Evolutionary conservation across 1,284 basidiomycete genomes (phyloP).

Genomic region (Flammula alnicola): DNA sequence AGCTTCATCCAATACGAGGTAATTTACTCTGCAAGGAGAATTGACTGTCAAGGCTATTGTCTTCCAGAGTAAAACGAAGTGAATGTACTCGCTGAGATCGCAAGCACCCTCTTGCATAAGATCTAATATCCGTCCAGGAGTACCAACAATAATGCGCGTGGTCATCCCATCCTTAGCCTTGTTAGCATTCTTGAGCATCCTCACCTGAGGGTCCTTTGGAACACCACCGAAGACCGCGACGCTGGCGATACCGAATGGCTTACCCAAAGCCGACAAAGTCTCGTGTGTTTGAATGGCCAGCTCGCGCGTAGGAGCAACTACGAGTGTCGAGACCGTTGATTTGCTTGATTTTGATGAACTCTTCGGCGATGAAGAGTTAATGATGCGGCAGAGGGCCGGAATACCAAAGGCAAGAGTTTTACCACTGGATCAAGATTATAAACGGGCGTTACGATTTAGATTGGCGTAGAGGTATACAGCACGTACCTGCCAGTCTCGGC

Average conservation of each 20-base stretch:
- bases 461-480: background rate
- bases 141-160: constrained; percentile 88
- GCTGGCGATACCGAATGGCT: constrained; percentile 75
- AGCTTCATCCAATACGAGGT: constrained; percentile 96
- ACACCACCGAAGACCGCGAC: constrained; percentile 95
- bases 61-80: constrained; percentile 1
- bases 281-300: constrained; percentile 95
- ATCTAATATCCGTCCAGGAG: constrained; percentile 93
- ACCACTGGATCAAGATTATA: constrained; percentile 55
- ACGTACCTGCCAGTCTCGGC: constrained; percentile 91
- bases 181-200: constrained; percentile 55
- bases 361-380: constrained; percentile 41
- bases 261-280: constrained; percentile 80
- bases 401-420: constrained; percentile 98
- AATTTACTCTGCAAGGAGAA: constrained; percentile 67
- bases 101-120: constrained; percentile 85
- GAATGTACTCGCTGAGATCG: constrained; percentile 73
- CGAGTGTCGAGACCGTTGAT: constrained; percentile 73
- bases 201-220: constrained; percentile 83
- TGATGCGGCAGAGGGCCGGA: constrained; percentile 78
- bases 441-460: background rate
- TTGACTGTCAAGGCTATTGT: constrained; percentile 2
- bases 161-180: constrained; percentile 54
- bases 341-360: constrained; percentile 30
- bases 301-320: constrained; percentile 93